phyloP scores from a whole-genome alignment of 2,329 filamentous ascomycete species.

The Curvularia sp. region DNA sequence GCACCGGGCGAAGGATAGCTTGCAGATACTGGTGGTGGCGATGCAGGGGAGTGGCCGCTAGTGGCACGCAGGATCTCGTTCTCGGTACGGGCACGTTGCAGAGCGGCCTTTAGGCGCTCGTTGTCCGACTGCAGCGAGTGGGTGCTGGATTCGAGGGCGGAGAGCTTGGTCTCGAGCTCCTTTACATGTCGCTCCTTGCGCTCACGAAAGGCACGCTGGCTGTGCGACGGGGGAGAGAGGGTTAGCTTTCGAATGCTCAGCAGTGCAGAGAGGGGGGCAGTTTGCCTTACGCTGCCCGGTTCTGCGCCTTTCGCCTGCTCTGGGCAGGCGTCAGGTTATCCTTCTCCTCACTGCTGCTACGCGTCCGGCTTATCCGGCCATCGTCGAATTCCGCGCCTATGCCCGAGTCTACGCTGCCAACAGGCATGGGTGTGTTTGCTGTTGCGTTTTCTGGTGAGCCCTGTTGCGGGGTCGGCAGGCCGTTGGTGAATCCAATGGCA shows the following conservation, averaged over 20 bases:
- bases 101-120: conserved; percentile 80
- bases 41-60: conserved; percentile 55
- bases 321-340: conserved; percentile 57
- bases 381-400: conserved; percentile 52
- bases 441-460: conserved; percentile 43
- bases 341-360: conserved; percentile 58
- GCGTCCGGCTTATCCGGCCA: conserved; percentile 38
- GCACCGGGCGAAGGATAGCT: conserved; percentile 52
- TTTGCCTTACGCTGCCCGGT: conserved; percentile 71
- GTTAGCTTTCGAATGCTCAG: not conserved
- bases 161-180: conserved; percentile 87
- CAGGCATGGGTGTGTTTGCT: conserved; percentile 42
- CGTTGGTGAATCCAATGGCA: conserved; percentile 40
- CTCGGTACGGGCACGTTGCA: conserved; percentile 85
- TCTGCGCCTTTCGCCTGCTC: conserved; percentile 72
- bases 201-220: conserved; percentile 94
- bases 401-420: conserved; percentile 55
- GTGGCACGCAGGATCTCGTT: conserved; percentile 92
- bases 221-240: conserved; percentile 51
- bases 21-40: conserved; percentile 49
- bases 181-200: conserved; percentile 94
- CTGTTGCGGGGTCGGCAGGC: conserved; percentile 39
- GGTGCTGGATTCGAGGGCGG: conserved; percentile 75
- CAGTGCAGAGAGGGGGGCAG: not conserved
- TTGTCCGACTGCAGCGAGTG: conserved; percentile 80